Base-by-base conservation (phyloP, 805 yeast genomes). In the Kluyveromyces siamensis region DNA sequence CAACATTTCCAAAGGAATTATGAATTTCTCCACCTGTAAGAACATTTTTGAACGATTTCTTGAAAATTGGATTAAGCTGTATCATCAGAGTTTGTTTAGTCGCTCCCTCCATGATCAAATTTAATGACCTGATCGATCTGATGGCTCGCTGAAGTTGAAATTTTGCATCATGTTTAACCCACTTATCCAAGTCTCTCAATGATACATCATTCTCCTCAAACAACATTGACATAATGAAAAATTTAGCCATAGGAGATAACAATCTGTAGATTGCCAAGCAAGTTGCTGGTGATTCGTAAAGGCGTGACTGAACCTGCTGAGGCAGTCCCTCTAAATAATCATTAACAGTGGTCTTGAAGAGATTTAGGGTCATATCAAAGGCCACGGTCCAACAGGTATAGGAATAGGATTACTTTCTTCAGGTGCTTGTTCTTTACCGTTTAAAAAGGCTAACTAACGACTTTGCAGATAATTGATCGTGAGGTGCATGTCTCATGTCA, bases 311-410 rank as follows among this genome's bases (percentile, higher is more conserved):
- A n/a, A 88, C 87, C 6, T 84, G 73, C 60, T 84, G 88, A 1
- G 98, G 96, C 6, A 93, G 79, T 17, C 87, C 88, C 62, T 89
- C 97, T 51, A 93, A 72, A 66, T 93, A 89, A 57, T 86, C 95
- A 61, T 87, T 87, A 51, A 90, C 93, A 1, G 87, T 83, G 41
- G 81, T 75, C 59, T 80, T 83, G 69, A 83, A 79, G 46, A 73
- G 64, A 16, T 54, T 55, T 16, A 55, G 48, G 47, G 61, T 60
- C 69, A 63, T 63, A 4, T 21, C 25, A 21, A 21, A 6, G 25
- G 25, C 25, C 25, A 21, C 25, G 25, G 25, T 21, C 25, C 25
- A 21, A 3, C 25, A 21, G 25, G 25, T 21, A 4, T 21, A 6
- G 25, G 3, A 6, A 21, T 4, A 21, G 25, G 6, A 21, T 21